phyloP scores from a whole-genome alignment of 495 filamentous ascomycete species.

The Penicillium salamii region DNA sequence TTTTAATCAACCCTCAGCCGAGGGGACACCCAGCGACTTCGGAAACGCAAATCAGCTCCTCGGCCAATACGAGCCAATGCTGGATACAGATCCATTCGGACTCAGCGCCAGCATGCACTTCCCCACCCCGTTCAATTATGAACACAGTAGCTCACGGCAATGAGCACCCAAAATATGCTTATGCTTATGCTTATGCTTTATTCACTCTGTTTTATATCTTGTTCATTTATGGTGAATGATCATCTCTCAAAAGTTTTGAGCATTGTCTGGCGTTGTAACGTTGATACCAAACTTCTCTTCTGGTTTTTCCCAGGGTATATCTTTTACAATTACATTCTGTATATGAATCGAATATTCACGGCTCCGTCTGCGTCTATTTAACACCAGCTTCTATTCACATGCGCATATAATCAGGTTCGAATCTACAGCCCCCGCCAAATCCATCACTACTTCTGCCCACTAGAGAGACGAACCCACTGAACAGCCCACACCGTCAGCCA shows the following conservation, averaged over 20 bases:
- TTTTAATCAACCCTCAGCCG: conserved; percentile 38
- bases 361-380: background rate
- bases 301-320: conserved; percentile 1
- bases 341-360: conserved; percentile 6
- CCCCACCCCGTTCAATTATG: conserved; percentile 83
- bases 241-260: conserved; percentile 25
- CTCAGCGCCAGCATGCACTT: conserved; percentile 92
- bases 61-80: conserved; percentile 75
- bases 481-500: background rate
- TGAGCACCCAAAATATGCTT: conserved; percentile 16
- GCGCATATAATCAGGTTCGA: too few species aligned
- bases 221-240: conserved; percentile 9
- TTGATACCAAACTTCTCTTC: conserved; percentile 24
- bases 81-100: conserved; percentile 89
- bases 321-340: conserved; percentile 2
- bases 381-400: background rate
- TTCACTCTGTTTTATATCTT: conserved; percentile 3
- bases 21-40: conserved; percentile 36
- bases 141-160: conserved; percentile 46
- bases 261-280: conserved; percentile 27
- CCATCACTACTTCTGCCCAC: too few species aligned
- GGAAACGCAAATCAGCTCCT: conserved; percentile 63
- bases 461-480: too few species aligned
- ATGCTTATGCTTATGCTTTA: background rate
- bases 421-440: background rate